Base-by-base conservation (phyloP, 768 basidiomycete species). In the Terana coerulea region DNA sequence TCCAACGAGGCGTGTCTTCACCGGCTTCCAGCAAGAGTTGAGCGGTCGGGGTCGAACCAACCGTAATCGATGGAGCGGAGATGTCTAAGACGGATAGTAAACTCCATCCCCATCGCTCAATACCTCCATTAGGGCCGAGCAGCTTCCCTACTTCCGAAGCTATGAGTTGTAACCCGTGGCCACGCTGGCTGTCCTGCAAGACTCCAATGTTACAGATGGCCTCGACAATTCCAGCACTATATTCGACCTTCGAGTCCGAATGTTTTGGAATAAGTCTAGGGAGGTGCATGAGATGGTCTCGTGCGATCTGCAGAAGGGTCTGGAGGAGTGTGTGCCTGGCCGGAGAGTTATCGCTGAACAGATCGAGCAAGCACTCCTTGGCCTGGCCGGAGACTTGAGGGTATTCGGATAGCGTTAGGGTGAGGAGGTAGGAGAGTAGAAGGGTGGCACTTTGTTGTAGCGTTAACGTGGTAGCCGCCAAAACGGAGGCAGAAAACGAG, bases 31-130 rank as follows among this genome's bases (percentile, higher is more conserved):
- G 72, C 67, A 81, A 72, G 19, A 83, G 68, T 49, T 77, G 81
- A 0, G 76, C 78, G 2, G 72, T 66, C 3, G 82, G 75, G 3
- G 74, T 67, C 49, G 72, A 69, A 12, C 78, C 73, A 10, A 79
- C 63, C 5, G 72, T 67, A 44, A 81, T 65, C 7, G 72, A 67
- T n/a, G 78, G 86, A 55, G 74, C 72, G 2, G 66, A 69, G 51
- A 98, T 81, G 58, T 92, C 85, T 33, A 98, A 69, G n/a, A 87
- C 89, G 0, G 81, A 79, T 25, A 98, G 75, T 3, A 99, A 63
- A 42, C 80, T 79, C 86, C 88, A 93, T 3, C 92, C 90, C 95
- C 94, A 98, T 65, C 84, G 84, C 60, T 97, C 92, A 15, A 97
- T 81, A 0, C 88, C 86, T 5, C 92, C 91, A 0, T 72, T 77